A percentile compares a stretch with the other conserved stretches of the same genome.
These are phyloP conservation scores for Triangularia setosa DNA, from an alignment of 2,329 filamentous ascomycete genomes.

Conservation along the genomic window DNA sequence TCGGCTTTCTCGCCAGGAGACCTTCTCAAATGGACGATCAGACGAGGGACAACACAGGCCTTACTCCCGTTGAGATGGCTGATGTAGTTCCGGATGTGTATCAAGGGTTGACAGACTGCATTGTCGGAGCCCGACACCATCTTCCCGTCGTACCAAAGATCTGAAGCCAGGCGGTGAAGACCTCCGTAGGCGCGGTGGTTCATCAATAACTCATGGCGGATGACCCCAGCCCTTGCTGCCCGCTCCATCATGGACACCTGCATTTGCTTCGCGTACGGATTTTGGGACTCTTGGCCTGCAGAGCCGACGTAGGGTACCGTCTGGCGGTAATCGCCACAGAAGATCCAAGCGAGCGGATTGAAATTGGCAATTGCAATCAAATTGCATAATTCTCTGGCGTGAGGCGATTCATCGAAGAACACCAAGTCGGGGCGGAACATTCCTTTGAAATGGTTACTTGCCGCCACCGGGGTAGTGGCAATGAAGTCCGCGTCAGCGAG, in stretches of 20 bases:
- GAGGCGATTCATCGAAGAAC: conserved; percentile 1
- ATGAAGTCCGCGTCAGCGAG: conserved; percentile 15
- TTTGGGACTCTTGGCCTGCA: neutral
- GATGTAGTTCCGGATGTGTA: neutral
- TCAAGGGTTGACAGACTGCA: neutral
- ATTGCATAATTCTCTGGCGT: neutral
- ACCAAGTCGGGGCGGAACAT: conserved; percentile 1
- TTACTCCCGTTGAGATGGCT: neutral
- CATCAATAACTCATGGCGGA: neutral
- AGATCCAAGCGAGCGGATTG: neutral
- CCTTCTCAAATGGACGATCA: neutral
- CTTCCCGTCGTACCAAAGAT: neutral
- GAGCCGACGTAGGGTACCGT: conserved; percentile 9
- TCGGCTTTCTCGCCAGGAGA: neutral
- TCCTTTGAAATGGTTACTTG: conserved; percentile 9
- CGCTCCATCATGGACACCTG: conserved; percentile 11
- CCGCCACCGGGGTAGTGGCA: conserved; percentile 14
- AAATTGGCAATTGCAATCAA: conserved; percentile 3
- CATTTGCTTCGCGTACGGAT: neutral
- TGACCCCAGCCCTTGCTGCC: neutral
- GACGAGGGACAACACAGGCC: neutral
- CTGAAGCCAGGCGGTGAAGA: conserved; percentile 5
- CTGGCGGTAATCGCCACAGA: conserved; percentile 6
- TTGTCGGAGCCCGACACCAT: neutral
- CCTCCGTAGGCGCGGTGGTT: conserved; percentile 6